Base-by-base conservation (phyloP, 495 filamentous ascomycete species). In the Penicillium waksmanii region DNA sequence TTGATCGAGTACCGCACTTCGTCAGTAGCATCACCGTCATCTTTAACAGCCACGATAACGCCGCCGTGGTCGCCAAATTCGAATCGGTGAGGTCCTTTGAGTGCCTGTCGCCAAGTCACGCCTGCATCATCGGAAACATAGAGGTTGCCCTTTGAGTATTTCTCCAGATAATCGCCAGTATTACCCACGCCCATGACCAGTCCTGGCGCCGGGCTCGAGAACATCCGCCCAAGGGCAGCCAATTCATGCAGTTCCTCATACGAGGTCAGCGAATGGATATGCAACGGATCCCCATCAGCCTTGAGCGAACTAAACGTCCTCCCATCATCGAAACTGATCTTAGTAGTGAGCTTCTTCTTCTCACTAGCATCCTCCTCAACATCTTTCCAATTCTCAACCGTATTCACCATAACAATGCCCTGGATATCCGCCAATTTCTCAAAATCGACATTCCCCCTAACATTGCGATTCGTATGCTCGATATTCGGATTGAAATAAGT, bases 281-380 rank as follows among this genome's bases (percentile, higher is more conserved):
- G 92, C 34, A 98, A 79, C 11, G 81, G 67, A 25, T 84, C 76
- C 11, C 81, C 75, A 19, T 78, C 81, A 40, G 75, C 77, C 57
- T 90, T 90, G 60, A 93, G 78, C 10, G 74, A 43, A 53, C 88
- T 80, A 61, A 92, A 96, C 0, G 85, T 89, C 57, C 91, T 81
- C 5, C 95, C 95, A 69, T 98, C 95, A 67, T 98, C 92, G 63
- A 98, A 98, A 63, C 88, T 96, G 65, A 98, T 97, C 64, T 84
- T 79, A 31, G 88, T 89, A 61, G 85, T 78, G 34, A 96, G 64
- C 70, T 92, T 84, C 78, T 96, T 86, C 8, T 80, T 60, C 11
- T 69, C 73, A 19, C 70, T 69, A 10, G 70, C 63, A 17, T 77
- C 75, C 54, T 82, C 76, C 35, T 85, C 83, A 9, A 95, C 85